Percentiles rank a stretch among this genome's conserved stretches.
Conservation (phyloP, 2,329 filamentous ascomycete genomes). For the Xylariaceae sp. region DNA sequence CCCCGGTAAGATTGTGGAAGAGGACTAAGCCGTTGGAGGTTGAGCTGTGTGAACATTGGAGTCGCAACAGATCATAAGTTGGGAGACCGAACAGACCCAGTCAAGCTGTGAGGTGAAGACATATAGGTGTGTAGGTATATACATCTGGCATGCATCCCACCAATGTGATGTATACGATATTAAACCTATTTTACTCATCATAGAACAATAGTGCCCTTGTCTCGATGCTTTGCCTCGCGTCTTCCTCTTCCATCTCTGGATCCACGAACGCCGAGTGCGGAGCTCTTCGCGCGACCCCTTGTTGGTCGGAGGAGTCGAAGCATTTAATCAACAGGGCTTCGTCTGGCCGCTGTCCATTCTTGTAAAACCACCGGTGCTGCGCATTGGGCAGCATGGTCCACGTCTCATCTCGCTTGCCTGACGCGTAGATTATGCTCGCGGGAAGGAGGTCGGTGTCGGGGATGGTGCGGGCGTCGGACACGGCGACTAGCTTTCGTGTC, state of each 20-base stretch:
- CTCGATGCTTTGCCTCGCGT: slow-evolving; percentile 52
- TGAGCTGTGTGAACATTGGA: too few species aligned
- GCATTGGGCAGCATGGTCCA: slow-evolving; percentile 35
- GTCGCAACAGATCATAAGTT: too few species aligned
- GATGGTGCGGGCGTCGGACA: slow-evolving; percentile 34
- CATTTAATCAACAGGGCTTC: slow-evolving; percentile 55
- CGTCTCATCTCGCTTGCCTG: slow-evolving; percentile 28
- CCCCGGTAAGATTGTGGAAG: too few species aligned
- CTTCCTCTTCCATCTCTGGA: slow-evolving; percentile 34
- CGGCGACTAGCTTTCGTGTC: slow-evolving; percentile 31
- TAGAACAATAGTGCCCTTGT: slow-evolving; percentile 49
- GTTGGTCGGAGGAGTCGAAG: slow-evolving; percentile 47
- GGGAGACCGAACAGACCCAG: too few species aligned
- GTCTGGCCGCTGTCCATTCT: slow-evolving; percentile 42
- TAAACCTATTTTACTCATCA: slow-evolving; percentile 9
- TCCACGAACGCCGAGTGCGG: slow-evolving; percentile 53
- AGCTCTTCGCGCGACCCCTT: slow-evolving; percentile 43
- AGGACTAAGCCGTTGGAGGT: too few species aligned
- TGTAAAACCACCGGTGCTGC: slow-evolving; percentile 46
- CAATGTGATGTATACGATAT: not conserved
- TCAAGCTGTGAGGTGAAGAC: too few species aligned
- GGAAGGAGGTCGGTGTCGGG: slow-evolving; percentile 35
- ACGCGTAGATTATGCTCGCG: slow-evolving; percentile 32
- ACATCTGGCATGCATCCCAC: not conserved
- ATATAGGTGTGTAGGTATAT: not conserved